Conservation (phyloP, 2,329 filamentous ascomycete species). For the Allantophomopsis lycopodina region DNA sequence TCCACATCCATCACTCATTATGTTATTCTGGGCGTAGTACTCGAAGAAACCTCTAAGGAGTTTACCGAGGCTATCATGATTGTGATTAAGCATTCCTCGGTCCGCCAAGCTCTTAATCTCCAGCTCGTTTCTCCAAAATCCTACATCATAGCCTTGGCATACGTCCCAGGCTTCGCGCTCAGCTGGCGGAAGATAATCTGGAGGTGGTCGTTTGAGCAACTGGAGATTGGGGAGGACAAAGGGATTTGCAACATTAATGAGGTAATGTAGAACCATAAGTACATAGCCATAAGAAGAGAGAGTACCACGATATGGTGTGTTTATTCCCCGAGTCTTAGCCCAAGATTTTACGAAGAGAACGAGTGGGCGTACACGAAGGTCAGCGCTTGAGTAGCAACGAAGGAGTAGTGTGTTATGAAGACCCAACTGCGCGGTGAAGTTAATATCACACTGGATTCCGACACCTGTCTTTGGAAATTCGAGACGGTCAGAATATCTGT, state of each 20-base stretch:
- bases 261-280: constrained; percentile 82
- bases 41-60: constrained; percentile 78
- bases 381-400: constrained; percentile 69
- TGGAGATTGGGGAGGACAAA: constrained; percentile 81
- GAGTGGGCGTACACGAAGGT: constrained; percentile 63
- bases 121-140: constrained; percentile 65
- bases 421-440: constrained; percentile 74
- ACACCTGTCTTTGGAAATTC: constrained; percentile 67
- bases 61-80: constrained; percentile 53
- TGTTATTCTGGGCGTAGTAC: constrained; percentile 57
- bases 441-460: constrained; percentile 86
- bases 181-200: constrained; percentile 25
- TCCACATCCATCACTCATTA: constrained; percentile 32
- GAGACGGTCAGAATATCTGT: constrained; percentile 43
- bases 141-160: constrained; percentile 55
- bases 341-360: constrained; percentile 83
- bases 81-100: constrained; percentile 47
- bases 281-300: constrained; percentile 86
- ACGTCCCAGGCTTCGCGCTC: constrained; percentile 22
- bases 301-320: constrained; percentile 74
- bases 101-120: constrained; percentile 50
- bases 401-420: constrained; percentile 75
- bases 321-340: constrained; percentile 77
- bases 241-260: constrained; percentile 68
- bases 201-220: constrained; percentile 31